phyloP scores from a whole-genome alignment of 2,329 filamentous ascomycete genomes.

The Ceratocystis cacaofunesta region DNA sequence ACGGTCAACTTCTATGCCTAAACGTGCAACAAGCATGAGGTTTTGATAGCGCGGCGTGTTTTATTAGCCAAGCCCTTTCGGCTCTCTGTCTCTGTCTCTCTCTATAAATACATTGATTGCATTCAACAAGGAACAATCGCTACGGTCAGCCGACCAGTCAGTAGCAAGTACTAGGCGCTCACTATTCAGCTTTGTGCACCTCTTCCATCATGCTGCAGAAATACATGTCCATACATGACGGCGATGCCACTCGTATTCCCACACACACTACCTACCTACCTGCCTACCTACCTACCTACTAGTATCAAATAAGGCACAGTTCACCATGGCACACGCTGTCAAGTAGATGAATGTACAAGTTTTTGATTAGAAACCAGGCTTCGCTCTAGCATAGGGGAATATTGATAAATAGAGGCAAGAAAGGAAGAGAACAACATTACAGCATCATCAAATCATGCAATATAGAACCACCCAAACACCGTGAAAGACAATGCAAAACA shows the following conservation, averaged over 20 bases:
- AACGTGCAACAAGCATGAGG: constrained; percentile 11
- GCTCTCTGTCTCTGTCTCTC: background rate
- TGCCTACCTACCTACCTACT: too few species aligned
- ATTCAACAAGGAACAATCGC: background rate
- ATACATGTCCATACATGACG: too few species aligned
- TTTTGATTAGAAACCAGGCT: background rate
- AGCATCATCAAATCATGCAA: constrained; percentile 4
- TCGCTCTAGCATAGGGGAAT: background rate
- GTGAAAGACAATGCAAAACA: background rate
- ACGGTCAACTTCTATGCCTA: constrained; percentile 44
- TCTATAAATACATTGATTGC: background rate
- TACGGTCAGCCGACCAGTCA: too few species aligned
- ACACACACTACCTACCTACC: too few species aligned
- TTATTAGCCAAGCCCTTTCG: background rate
- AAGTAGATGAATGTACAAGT: background rate
- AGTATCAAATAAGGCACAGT: background rate
- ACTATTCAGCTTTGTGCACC: too few species aligned
- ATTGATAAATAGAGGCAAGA: background rate
- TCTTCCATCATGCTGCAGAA: too few species aligned
- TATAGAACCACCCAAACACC: background rate
- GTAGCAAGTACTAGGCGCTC: too few species aligned
- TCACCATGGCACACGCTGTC: background rate
- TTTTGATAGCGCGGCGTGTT: background rate
- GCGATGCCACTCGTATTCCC: too few species aligned
- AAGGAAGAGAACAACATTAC: background rate